Evolutionary conservation across 1,284 basidiomycete genomes (phyloP).

Genomic region (Trametes polyzona): DNA sequence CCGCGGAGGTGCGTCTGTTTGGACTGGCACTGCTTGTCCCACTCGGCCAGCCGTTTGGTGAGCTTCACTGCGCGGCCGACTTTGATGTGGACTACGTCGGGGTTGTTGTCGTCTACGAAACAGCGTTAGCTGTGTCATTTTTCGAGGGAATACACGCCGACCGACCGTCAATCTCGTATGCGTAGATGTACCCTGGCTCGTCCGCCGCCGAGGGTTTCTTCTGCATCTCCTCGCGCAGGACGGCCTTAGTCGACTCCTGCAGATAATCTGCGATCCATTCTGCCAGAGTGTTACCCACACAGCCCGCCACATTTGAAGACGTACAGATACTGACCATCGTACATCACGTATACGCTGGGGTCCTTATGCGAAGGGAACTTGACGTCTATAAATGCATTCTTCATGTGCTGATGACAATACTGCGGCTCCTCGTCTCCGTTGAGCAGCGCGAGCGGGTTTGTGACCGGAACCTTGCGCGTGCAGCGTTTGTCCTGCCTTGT

Average conservation of each 20-base stretch:
- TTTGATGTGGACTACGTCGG: conserved; percentile 46
- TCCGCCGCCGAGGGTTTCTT: conserved; percentile 63
- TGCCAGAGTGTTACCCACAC: conserved; percentile 29
- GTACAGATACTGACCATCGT: conserved; percentile 47
- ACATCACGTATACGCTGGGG: conserved; percentile 46
- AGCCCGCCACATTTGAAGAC: too few relatives aligned
- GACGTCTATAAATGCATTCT: conserved; percentile 47
- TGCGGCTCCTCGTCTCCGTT: conserved; percentile 46
- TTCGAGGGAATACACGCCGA: neutral
- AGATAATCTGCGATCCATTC: conserved; percentile 75
- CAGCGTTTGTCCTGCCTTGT: conserved; percentile 69
- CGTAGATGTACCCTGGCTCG: conserved; percentile 74
- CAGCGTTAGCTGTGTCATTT: neutral
- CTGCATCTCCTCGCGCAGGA: conserved; percentile 72
- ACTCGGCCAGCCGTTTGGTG: conserved; percentile 62
- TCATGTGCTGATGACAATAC: conserved; percentile 72
- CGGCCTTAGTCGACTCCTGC: conserved; percentile 60
- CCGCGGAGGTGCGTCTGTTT: conserved; percentile 54
- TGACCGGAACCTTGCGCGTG: conserved; percentile 58
- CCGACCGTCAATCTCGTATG: conserved; percentile 73
- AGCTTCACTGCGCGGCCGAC: conserved; percentile 56
- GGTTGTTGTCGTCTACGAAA: conserved; percentile 30
- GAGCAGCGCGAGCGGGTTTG: conserved; percentile 43
- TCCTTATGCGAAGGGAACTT: conserved; percentile 58
- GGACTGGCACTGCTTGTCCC: conserved; percentile 69